Evolutionary conservation across 2,329 filamentous ascomycete genomes (phyloP).

Genomic region (Fusarium penzigii): DNA sequence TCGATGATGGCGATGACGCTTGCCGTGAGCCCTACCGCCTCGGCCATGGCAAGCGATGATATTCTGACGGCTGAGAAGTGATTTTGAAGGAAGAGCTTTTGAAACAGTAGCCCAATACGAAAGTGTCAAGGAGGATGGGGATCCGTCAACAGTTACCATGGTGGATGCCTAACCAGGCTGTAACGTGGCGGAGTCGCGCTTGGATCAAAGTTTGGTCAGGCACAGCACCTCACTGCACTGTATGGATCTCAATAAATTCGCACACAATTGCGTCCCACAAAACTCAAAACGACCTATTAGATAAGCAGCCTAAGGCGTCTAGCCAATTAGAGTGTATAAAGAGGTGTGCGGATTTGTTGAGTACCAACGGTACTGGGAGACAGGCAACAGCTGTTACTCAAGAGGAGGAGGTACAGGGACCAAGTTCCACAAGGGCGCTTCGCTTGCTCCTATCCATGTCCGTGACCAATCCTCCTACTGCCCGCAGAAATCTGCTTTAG

Average conservation of each 20-base stretch:
- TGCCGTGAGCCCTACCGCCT: not conserved
- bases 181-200: not conserved
- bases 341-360: not conserved
- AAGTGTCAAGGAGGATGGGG: no score
- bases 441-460: slow-evolving; percentile 2
- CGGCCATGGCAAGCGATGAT: not conserved
- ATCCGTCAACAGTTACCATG: no score
- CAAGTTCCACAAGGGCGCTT: slow-evolving; percentile 2
- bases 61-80: no score
- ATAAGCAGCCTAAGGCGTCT: not conserved
- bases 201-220: not conserved
- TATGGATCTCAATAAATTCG: not conserved
- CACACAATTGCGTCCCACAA: not conserved
- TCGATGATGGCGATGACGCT: slow-evolving; percentile 3
- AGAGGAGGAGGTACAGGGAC: not conserved
- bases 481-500: slow-evolving; percentile 1
- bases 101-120: no score
- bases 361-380: not conserved
- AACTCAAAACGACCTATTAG: not conserved
- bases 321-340: not conserved
- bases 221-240: slow-evolving; percentile 1
- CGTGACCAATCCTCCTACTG: not conserved
- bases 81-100: no score
- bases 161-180: no score
- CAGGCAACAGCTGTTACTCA: not conserved